These are phyloP conservation scores for thale cress (Arabidopsis thaliana) DNA, from an alignment of 345 rosid species.

Conservation along the genomic window TAIR10.1 NC_003076.8:2059501-2060000, in stretches of 20 bases:
- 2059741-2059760: slow-evolving; percentile 35
- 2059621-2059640: slow-evolving; percentile 39
- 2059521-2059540: slow-evolving; percentile 32
- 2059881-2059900: slow-evolving; percentile 11
- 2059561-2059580: slow-evolving; percentile 31
- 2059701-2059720: slow-evolving; percentile 18
- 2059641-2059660: slow-evolving; percentile 35
- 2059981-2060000: neutral
- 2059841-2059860: slow-evolving; percentile 1
- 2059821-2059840: neutral
- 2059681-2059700: slow-evolving; percentile 38
- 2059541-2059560: slow-evolving; percentile 26
- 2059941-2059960: neutral
- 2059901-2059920: neutral
- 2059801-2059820: slow-evolving; percentile 3
- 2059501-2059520: slow-evolving; percentile 36
- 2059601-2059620: slow-evolving; percentile 34
- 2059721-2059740: slow-evolving; percentile 43
- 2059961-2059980: neutral
- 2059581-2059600: slow-evolving; percentile 35
- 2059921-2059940: neutral
- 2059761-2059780: slow-evolving; percentile 35
- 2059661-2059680: slow-evolving; percentile 28
- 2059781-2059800: slow-evolving; percentile 22
- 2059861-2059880: slow-evolving; percentile 13